Evolutionary conservation across 257 asterid species (phyloP).

Genomic region (Hygrophila difformis): DNA sequence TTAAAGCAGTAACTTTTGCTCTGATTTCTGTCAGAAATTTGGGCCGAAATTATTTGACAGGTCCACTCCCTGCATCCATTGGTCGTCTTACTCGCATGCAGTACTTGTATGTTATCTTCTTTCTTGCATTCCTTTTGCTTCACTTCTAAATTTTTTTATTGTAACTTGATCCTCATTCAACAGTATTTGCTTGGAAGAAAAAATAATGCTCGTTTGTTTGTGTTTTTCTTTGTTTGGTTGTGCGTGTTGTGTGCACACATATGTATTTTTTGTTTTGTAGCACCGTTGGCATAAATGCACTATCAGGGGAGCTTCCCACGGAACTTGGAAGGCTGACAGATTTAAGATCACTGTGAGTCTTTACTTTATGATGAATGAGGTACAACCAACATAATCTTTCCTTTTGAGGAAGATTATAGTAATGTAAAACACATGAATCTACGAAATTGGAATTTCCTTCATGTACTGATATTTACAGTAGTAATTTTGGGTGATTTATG

Average conservation of each 20-base stretch:
- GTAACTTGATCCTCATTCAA: neutral
- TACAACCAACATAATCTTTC: neutral
- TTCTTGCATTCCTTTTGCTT: neutral
- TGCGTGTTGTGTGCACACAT: no score
- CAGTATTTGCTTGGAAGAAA: neutral
- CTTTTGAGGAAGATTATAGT: neutral
- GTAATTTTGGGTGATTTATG: neutral
- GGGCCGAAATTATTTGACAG: no score
- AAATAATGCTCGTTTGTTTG: neutral
- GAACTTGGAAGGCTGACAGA: constrained; percentile 73
- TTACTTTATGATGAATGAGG: neutral
- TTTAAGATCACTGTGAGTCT: constrained; percentile 56
- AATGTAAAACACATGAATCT: neutral
- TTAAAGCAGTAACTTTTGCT: no score
- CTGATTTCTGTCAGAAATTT: no score
- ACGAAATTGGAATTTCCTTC: neutral
- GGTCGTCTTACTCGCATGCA: constrained; percentile 54
- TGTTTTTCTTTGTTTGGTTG: no score
- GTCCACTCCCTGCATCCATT: constrained; percentile 54
- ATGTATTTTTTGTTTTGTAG: no score
- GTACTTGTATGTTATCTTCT: constrained; percentile 36
- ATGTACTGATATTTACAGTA: neutral
- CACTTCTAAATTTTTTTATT: no score
- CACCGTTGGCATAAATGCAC: constrained; percentile 46
- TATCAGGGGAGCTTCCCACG: constrained; percentile 63